Conservation (phyloP, 495 filamentous ascomycete genomes). For the Podospora sp. region DNA sequence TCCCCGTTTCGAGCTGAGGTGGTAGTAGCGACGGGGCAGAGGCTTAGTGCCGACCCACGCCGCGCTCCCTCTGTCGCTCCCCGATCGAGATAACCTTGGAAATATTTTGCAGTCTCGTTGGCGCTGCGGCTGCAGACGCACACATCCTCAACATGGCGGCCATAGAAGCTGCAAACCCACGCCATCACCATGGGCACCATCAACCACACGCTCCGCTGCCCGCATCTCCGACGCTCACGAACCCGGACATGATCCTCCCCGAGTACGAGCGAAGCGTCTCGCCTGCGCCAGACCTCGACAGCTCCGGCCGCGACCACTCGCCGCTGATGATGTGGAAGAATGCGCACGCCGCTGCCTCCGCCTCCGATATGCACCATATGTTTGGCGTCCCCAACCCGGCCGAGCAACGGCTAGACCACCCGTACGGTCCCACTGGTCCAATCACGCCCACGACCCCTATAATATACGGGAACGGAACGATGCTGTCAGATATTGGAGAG, state of each 20-base stretch:
- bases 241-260: constrained; percentile 92
- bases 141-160: constrained; percentile 32
- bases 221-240: constrained; percentile 83
- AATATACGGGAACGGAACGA: constrained; percentile 63
- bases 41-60: constrained; percentile 7
- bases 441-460: constrained; percentile 59
- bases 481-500: constrained; percentile 75
- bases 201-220: constrained; percentile 43
- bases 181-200: constrained; percentile 35
- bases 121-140: neutral
- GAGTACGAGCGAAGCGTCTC: constrained; percentile 57
- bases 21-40: constrained; percentile 14
- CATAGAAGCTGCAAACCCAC: constrained; percentile 39
- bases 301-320: constrained; percentile 35
- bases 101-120: constrained; percentile 15
- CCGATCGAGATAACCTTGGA: constrained; percentile 10
- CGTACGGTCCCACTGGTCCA: constrained; percentile 51
- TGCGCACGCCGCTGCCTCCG: constrained; percentile 35
- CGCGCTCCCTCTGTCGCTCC: neutral
- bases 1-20: constrained; percentile 22
- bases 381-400: constrained; percentile 33
- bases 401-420: constrained; percentile 27
- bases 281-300: constrained; percentile 42
- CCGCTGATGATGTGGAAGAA: constrained; percentile 52
- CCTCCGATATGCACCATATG: constrained; percentile 39